Percentiles rank a stretch among this genome's conserved stretches.
These are phyloP conservation scores for Neonectria sp. DNA, from an alignment of 2,329 filamentous ascomycete species.

Conservation along the genomic window DNA sequence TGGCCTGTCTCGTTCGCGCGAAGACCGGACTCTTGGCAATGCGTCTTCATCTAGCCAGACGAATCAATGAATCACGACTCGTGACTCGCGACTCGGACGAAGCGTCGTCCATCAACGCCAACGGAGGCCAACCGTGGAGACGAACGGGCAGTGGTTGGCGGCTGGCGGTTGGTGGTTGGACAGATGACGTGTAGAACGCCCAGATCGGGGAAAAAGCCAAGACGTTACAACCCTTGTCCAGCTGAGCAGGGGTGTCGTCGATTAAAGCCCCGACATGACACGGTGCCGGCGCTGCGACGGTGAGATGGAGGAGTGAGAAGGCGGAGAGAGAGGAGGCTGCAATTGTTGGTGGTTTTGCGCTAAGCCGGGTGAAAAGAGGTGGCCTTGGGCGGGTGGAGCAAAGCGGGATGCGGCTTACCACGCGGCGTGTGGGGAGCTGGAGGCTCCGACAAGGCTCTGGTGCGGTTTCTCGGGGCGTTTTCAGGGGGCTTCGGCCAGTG, in stretches of 20 bases:
- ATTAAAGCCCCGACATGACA: slow-evolving; percentile 13
- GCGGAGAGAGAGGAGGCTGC: neutral
- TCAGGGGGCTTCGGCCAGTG: slow-evolving; percentile 9
- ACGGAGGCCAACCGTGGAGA: neutral
- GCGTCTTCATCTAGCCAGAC: slow-evolving; percentile 15
- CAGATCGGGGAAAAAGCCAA: slow-evolving; percentile 9
- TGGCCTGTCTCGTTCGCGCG: neutral
- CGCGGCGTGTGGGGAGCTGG: slow-evolving; percentile 21
- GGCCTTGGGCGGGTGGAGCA: slow-evolving; percentile 11
- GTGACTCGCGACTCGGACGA: neutral
- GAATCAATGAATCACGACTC: neutral
- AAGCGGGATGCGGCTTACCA: slow-evolving; percentile 24
- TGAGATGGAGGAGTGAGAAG: neutral
- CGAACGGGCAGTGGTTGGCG: neutral
- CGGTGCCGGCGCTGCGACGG: neutral
- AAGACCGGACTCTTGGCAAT: neutral
- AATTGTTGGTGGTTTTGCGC: neutral
- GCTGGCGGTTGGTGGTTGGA: slow-evolving; percentile 5
- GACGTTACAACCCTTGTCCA: slow-evolving; percentile 25
- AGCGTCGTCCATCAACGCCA: neutral
- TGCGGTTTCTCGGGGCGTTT: neutral
- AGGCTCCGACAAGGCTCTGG: neutral
- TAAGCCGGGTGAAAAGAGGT: slow-evolving; percentile 1
- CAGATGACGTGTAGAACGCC: slow-evolving; percentile 17
- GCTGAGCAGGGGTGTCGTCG: slow-evolving; percentile 28